Evolutionary conservation across 106 monocot genomes (phyloP).

Genomic region (Dioscorea zingiberensis): DNA sequence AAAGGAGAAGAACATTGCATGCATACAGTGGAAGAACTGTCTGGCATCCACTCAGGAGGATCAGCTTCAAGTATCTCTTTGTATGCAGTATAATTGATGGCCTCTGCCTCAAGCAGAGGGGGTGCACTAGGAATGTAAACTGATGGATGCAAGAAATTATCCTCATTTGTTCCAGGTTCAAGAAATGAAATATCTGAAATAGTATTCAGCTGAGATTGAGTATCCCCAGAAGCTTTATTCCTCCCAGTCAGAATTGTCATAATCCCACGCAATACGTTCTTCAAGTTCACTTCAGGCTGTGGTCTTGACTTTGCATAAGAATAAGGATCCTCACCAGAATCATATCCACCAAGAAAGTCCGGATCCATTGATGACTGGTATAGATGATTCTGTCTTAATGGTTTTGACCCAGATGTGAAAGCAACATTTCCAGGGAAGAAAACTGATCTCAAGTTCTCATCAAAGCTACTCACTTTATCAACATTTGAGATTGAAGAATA

Average conservation of each 20-base stretch:
- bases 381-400: slow-evolving; percentile 7
- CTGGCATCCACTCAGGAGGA: slow-evolving; percentile 93
- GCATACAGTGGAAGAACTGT: slow-evolving; percentile 57
- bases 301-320: slow-evolving; percentile 1
- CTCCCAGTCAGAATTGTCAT: slow-evolving; percentile 56
- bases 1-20: slow-evolving; percentile 77
- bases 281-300: slow-evolving; percentile 65
- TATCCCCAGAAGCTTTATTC: slow-evolving; percentile 21
- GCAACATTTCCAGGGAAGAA: slow-evolving; percentile 14
- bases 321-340: slow-evolving; percentile 16
- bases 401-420: slow-evolving; percentile 16
- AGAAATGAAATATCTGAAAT: slow-evolving; percentile 54
- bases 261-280: slow-evolving; percentile 63
- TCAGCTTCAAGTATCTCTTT: slow-evolving; percentile 61
- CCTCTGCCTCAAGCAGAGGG: slow-evolving; percentile 39
- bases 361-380: slow-evolving; percentile 21
- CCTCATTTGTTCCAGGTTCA: slow-evolving; percentile 54
- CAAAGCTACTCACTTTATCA: slow-evolving; percentile 11
- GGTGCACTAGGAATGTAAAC: slow-evolving; percentile 91
- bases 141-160: slow-evolving; percentile 59
- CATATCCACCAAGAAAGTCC: slow-evolving; percentile 27
- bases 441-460: slow-evolving; percentile 12
- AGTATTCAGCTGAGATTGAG: slow-evolving; percentile 20
- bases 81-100: slow-evolving; percentile 38
- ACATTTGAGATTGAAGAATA: slow-evolving; percentile 30